These are phyloP conservation scores for Boletus smithii DNA, from an alignment of 1,284 basidiomycete species.

Conservation along the genomic window DNA sequence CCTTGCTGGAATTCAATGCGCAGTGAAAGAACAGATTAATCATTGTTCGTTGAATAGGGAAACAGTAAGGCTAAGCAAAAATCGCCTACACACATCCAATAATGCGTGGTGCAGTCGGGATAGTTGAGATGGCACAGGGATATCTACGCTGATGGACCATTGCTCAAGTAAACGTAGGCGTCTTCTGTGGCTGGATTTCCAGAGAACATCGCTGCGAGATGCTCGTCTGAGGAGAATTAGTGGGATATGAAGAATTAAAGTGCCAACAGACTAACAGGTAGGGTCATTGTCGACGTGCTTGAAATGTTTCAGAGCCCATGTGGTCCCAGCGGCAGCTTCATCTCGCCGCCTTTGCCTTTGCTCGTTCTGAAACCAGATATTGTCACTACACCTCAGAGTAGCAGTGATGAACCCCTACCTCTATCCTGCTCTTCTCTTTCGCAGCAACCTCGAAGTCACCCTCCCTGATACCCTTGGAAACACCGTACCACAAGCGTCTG, in stretches of 20 bases:
- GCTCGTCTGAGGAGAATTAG: constrained; percentile 48
- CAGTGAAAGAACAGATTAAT: constrained; percentile 18
- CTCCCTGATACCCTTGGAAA: constrained; percentile 87
- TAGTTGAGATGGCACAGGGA: constrained; percentile 3
- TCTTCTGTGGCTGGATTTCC: constrained; percentile 62
- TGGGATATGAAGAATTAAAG: neutral
- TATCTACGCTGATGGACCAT: constrained; percentile 36
- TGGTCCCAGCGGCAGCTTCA: constrained; percentile 68
- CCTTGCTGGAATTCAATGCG: neutral
- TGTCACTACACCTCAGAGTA: neutral
- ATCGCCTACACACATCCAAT: constrained; percentile 13
- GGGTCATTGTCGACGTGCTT: constrained; percentile 63
- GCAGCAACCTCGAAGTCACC: constrained; percentile 93
- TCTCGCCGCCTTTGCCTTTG: constrained; percentile 88
- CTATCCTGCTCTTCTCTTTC: constrained; percentile 87
- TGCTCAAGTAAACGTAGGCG: constrained; percentile 58
- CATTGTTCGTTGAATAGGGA: constrained; percentile 11
- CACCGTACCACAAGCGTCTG: constrained; percentile 80
- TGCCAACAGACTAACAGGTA: constrained; percentile 52
- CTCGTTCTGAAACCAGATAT: constrained; percentile 61
- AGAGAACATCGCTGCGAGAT: constrained; percentile 49
- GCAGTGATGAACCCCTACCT: constrained; percentile 49
- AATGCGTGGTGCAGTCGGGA: constrained; percentile 2
- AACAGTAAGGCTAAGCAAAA: constrained; percentile 25
- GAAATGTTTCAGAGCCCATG: constrained; percentile 81